Evolutionary conservation across 2,329 filamentous ascomycete species (phyloP), one percentile per base, ranked within the genome.

Genomic region (Colletotrichum magnum): DNA sequence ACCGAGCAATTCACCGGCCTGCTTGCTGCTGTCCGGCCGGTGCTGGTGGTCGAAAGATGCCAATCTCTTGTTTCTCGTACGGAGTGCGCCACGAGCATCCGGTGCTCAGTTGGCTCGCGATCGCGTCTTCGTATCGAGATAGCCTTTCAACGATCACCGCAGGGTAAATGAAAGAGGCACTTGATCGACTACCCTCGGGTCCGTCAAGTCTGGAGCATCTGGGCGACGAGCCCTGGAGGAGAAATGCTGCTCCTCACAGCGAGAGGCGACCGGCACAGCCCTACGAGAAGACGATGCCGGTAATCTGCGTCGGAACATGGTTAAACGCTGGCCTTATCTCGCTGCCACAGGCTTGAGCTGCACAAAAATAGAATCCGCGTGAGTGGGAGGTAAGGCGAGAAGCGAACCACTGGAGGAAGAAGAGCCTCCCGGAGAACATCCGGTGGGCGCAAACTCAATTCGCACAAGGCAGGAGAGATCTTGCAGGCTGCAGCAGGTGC

Each of bases 251-350:
- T n/a, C 15, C 26, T 36, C 24, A n/a, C n/a, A 10, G 12, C 16
- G 53, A 28, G 21, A 24, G 50, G 12, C n/a, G 15, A 57, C 28
- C 39, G 26, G 28, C 50, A 41, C 50, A 69, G 66, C 66, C 54
- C 43, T 65, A 65, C 48, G 18, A 54, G 13, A 13, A 24, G 54
- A 48, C 45, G 50, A 45, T 32, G 56, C 54, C 54, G 61, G 60
- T 65, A 68, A 68, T 68, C 47, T 59, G 65, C 53, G 61, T 56
- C 48, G 47, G 15, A 64, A 32, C 45, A 58, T 63, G 58, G 54
- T 58, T 54, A 32, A 56, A 28, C 53, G 61, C 50, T 51, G 61
- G 32, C n/a, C 13, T 21, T 47, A 39, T 58, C 21, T 28, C 18
- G n/a, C 21, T 58, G 13, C n/a, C 28, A 36, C 21, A 10, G 16